These are phyloP conservation scores for Limonium bicolor DNA, from an alignment of 148 eudicot genomes.

Conservation along the genomic window DNA sequence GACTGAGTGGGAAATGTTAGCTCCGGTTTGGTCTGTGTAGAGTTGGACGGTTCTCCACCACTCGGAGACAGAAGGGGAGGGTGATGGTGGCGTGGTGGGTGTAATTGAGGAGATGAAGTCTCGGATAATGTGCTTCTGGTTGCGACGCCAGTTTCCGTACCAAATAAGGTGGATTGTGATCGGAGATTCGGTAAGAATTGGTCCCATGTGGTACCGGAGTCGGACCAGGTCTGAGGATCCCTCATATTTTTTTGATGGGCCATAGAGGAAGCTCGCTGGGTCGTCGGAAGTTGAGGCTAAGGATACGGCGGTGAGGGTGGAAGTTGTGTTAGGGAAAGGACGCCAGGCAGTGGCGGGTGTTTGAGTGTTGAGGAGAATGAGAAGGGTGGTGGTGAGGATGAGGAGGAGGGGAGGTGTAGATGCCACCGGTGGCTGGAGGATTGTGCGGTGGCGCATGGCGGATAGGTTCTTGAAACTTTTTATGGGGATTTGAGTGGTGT, in stretches of 20 bases:
- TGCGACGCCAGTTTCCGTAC: slow-evolving; percentile 5
- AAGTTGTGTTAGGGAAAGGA: slow-evolving; percentile 6
- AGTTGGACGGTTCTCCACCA: slow-evolving; percentile 88
- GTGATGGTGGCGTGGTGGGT: background rate
- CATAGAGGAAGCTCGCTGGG: background rate
- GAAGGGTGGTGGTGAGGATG: background rate
- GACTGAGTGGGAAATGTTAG: slow-evolving; percentile 55
- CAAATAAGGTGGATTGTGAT: slow-evolving; percentile 9
- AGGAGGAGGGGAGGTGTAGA: too few relatives aligned
- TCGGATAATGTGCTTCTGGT: slow-evolving; percentile 8
- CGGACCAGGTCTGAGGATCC: slow-evolving; percentile 8
- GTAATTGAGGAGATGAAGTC: slow-evolving; percentile 10
- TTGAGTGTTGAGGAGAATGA: background rate
- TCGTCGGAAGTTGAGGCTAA: slow-evolving; percentile 1
- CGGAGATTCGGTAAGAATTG: slow-evolving; percentile 3
- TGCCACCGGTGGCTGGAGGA: too few relatives aligned
- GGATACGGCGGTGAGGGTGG: background rate
- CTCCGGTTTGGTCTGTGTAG: slow-evolving; percentile 85
- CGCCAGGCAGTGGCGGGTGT: slow-evolving; percentile 2
- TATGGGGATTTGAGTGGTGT: too few relatives aligned
- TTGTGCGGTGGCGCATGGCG: too few relatives aligned
- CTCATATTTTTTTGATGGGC: slow-evolving; percentile 4
- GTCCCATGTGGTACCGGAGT: slow-evolving; percentile 11
- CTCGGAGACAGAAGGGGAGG: slow-evolving; percentile 44
- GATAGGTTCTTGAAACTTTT: too few relatives aligned